Conservation (phyloP, 768 basidiomycete species). For the Chalciporus piperatus region DNA sequence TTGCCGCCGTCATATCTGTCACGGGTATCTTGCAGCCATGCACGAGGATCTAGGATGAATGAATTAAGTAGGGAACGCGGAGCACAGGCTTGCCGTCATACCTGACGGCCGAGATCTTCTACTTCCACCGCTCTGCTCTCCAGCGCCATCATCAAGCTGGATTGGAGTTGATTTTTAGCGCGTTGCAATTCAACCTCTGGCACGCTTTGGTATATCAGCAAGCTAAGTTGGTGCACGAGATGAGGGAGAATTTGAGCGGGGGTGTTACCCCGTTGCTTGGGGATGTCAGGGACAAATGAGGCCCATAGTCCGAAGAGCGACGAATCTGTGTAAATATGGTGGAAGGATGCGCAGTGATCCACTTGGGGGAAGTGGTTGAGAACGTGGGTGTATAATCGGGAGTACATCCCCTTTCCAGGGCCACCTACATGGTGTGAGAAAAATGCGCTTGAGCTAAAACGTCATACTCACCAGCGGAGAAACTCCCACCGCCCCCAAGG, state of each 20-base stretch:
- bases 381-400: conserved; percentile 92
- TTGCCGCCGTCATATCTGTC: conserved; percentile 86
- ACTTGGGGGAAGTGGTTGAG: conserved; percentile 92
- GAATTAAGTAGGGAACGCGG: background rate
- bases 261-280: conserved; percentile 56
- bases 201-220: conserved; percentile 69
- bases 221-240: conserved; percentile 82
- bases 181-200: conserved; percentile 70
- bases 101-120: conserved; percentile 90
- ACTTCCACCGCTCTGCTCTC: conserved; percentile 85
- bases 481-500: conserved; percentile 92
- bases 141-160: conserved; percentile 89
- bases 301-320: conserved; percentile 92
- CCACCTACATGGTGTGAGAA: conserved; percentile 53
- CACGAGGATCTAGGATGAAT: conserved; percentile 61
- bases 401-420: conserved; percentile 99
- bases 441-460: background rate
- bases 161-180: conserved; percentile 95
- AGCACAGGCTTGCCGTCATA: conserved; percentile 24
- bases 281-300: conserved; percentile 68
- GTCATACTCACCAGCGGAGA: conserved; percentile 71
- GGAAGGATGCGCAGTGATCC: conserved; percentile 95
- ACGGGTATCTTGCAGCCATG: conserved; percentile 83
- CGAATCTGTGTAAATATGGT: conserved; percentile 94
- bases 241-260: conserved; percentile 75